phyloP scores from a whole-genome alignment of 2,329 filamentous ascomycete genomes.

The Boeremia lycopersici region DNA sequence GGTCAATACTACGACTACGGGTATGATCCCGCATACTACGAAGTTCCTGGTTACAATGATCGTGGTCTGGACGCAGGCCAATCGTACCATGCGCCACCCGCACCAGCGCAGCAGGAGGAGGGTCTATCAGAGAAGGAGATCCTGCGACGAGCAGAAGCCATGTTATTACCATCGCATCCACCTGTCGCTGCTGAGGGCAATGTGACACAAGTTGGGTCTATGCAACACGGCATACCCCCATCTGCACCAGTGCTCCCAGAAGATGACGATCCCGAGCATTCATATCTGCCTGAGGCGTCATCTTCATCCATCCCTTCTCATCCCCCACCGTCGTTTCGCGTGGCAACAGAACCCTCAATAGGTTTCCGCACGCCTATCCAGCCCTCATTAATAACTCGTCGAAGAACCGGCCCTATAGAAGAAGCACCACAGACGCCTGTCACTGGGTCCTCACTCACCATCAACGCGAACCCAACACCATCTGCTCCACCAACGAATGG shows the following conservation, averaged over 20 bases:
- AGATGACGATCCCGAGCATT: constrained; percentile 34
- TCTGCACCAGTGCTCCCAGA: constrained; percentile 47
- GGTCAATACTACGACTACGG: constrained; percentile 42
- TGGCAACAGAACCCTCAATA: constrained; percentile 19
- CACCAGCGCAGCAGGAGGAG: constrained; percentile 61
- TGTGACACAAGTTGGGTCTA: constrained; percentile 48
- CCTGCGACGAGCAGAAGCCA: constrained; percentile 75
- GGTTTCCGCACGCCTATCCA: constrained; percentile 12
- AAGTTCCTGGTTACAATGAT: constrained; percentile 37
- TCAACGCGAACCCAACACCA: constrained; percentile 22
- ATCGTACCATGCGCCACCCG: constrained; percentile 60
- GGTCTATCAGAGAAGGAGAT: constrained; percentile 81
- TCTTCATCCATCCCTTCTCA: constrained; percentile 29
- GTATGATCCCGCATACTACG: constrained; percentile 41
- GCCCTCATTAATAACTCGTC: constrained; percentile 23
- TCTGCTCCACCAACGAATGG: constrained; percentile 13
- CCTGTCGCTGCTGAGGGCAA: constrained; percentile 56
- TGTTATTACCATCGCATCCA: constrained; percentile 81
- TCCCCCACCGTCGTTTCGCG: constrained; percentile 36
- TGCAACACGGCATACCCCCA: constrained; percentile 34
- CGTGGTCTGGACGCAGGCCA: constrained; percentile 48
- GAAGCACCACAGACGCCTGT: constrained; percentile 23
- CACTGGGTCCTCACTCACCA: constrained; percentile 33
- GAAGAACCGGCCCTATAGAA: constrained; percentile 17
- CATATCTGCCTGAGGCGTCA: constrained; percentile 28